These are phyloP conservation scores for Colletotrichum tabaci DNA, from an alignment of 2,329 filamentous ascomycete genomes.

Conservation along the genomic window DNA sequence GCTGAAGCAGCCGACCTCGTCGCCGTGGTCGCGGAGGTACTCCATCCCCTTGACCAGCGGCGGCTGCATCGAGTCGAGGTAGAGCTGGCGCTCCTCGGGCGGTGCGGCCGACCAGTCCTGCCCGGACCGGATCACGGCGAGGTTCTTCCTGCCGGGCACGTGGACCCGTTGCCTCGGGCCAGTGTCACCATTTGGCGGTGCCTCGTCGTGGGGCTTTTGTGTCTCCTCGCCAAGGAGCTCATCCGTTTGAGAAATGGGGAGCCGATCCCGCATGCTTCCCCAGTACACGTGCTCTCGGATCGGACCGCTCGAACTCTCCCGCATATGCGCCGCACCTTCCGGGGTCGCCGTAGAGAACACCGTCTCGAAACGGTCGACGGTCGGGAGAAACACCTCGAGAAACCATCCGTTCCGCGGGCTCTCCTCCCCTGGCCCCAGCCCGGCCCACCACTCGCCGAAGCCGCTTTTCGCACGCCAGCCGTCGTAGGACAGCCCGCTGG, in stretches of 20 bases:
- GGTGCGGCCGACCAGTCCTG: constrained; percentile 60
- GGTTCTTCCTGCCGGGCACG: constrained; percentile 55
- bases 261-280: constrained; percentile 61
- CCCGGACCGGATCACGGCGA: constrained; percentile 60
- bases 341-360: constrained; percentile 55
- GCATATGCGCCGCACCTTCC: constrained; percentile 59
- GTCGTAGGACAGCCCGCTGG: constrained; percentile 46
- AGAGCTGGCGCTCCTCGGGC: constrained; percentile 57
- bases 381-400: constrained; percentile 57
- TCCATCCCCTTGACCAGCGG: constrained; percentile 59
- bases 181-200: background rate
- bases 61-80: constrained; percentile 61
- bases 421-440: constrained; percentile 43
- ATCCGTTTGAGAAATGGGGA: constrained; percentile 57
- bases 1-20: constrained; percentile 58
- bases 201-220: constrained; percentile 42
- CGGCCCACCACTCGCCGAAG: constrained; percentile 56
- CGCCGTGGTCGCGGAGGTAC: constrained; percentile 59
- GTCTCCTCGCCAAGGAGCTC: constrained; percentile 45
- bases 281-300: constrained; percentile 61
- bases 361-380: constrained; percentile 59
- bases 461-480: constrained; percentile 53
- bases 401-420: constrained; percentile 55
- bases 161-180: constrained; percentile 16
- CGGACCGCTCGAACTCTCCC: constrained; percentile 52